Evolutionary conservation across 805 yeast genomes (phyloP).

Genomic region (Candida multigemmis): DNA sequence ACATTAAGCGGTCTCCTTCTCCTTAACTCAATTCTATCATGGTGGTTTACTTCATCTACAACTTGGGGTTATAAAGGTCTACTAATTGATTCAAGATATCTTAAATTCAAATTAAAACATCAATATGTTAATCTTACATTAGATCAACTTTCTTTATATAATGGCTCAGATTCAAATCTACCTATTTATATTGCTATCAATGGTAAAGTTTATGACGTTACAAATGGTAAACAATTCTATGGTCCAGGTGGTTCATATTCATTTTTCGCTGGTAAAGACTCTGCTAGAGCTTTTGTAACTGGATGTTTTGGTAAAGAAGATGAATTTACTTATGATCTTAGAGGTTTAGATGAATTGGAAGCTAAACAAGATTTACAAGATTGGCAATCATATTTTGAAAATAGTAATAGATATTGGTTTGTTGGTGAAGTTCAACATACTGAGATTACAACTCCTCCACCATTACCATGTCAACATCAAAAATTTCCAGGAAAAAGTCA

Average conservation of each 20-base stretch:
- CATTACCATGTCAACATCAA: constrained; percentile 35
- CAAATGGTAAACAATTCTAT: constrained; percentile 39
- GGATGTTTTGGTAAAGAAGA: constrained; percentile 52
- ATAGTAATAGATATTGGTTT: constrained; percentile 46
- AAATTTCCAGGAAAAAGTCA: constrained; percentile 12
- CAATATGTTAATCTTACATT: constrained; percentile 25
- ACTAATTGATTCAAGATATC: constrained; percentile 35
- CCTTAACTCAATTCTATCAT: constrained; percentile 41
- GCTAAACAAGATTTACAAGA: constrained; percentile 29
- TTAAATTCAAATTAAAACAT: constrained; percentile 13
- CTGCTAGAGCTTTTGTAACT: constrained; percentile 60
- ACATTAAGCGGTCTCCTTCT: constrained; percentile 37
- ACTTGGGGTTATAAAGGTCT: constrained; percentile 57
- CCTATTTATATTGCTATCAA: constrained; percentile 55
- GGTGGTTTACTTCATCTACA: constrained; percentile 46
- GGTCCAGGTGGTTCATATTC: constrained; percentile 46
- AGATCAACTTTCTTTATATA: constrained; percentile 36
- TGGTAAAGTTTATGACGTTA: constrained; percentile 60
- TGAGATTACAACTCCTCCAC: constrained; percentile 38
- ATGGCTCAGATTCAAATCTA: constrained; percentile 37
- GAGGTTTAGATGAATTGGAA: constrained; percentile 43
- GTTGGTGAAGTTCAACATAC: constrained; percentile 48
- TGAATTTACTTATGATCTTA: constrained; percentile 56
- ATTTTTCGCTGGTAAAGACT: constrained; percentile 55
- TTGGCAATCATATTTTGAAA: constrained; percentile 47